Evolutionary conservation across 768 basidiomycete species (phyloP).

Genomic region (Lactarius evosmus): DNA sequence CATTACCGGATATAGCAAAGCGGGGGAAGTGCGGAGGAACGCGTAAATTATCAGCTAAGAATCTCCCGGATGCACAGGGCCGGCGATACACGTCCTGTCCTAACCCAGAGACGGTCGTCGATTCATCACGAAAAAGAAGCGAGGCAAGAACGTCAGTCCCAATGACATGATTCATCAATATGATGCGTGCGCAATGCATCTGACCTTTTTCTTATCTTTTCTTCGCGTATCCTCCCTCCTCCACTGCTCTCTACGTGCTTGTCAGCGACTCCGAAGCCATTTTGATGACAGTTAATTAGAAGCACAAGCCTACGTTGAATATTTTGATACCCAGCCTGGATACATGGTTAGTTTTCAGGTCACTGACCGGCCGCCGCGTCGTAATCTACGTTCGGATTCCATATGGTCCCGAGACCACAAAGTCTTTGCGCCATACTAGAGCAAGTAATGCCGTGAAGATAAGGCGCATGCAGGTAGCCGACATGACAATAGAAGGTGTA

Average conservation of each 20-base stretch:
- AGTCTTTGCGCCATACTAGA: background rate
- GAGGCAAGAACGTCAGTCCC: constrained; percentile 2
- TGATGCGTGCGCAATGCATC: background rate
- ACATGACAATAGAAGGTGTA: background rate
- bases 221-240: background rate
- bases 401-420: background rate
- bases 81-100: background rate
- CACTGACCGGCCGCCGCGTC: background rate
- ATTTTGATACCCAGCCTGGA: background rate
- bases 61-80: constrained; percentile 6
- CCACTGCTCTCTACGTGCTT: background rate
- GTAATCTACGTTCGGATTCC: background rate
- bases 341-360: background rate
- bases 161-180: constrained; percentile 1
- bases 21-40: constrained; percentile 15
- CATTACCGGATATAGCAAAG: background rate
- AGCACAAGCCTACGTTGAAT: background rate
- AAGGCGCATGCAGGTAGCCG: background rate
- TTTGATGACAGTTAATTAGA: background rate
- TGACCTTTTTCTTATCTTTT: constrained; percentile 1
- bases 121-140: constrained; percentile 1
- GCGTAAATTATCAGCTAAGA: background rate
- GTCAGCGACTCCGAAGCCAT: background rate
- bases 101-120: background rate
- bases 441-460: background rate